Evolutionary conservation across 2,329 filamentous ascomycete species (phyloP).

Genomic region (Keithomyces neogunnii): DNA sequence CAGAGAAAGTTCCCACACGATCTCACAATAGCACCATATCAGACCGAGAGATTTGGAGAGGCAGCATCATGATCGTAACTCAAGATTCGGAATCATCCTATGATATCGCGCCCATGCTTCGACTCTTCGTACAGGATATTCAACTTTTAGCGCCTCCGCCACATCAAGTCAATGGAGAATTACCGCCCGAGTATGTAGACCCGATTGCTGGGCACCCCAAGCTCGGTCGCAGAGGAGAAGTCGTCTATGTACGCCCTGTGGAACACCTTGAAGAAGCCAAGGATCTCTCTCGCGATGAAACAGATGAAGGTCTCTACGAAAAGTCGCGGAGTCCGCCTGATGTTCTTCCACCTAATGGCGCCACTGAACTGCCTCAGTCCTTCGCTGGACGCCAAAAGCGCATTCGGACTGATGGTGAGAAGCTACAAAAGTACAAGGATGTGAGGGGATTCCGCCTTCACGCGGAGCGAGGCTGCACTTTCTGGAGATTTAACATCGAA

Average conservation of each 20-base stretch:
- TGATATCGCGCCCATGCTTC: conserved; percentile 65
- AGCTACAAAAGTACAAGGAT: conserved; percentile 71
- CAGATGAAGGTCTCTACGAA: conserved; percentile 77
- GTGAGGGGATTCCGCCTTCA: conserved; percentile 76
- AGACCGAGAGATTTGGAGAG: conserved; percentile 80
- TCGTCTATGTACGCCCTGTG: conserved; percentile 82
- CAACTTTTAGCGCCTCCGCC: conserved; percentile 75
- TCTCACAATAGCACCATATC: conserved; percentile 16
- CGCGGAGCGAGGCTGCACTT: conserved; percentile 77
- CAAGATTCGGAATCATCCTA: conserved; percentile 78
- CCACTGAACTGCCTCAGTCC: conserved; percentile 41
- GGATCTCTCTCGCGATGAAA: conserved; percentile 73
- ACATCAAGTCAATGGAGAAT: conserved; percentile 52
- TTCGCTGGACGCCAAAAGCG: conserved; percentile 46
- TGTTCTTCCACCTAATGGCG: conserved; percentile 29
- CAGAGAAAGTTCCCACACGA: conserved; percentile 40
- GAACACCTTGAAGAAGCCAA: conserved; percentile 71
- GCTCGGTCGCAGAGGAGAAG: conserved; percentile 73
- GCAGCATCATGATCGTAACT: conserved; percentile 93
- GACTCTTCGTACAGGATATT: conserved; percentile 81
- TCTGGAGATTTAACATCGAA: conserved; percentile 96
- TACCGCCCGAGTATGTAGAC: conserved; percentile 78
- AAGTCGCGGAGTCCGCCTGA: conserved; percentile 48
- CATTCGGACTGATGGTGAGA: conserved; percentile 65
- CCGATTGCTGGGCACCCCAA: conserved; percentile 84